Evolutionary conservation across 495 filamentous ascomycete species (phyloP), one percentile per base, ranked within the genome.

Genomic region (Penicillium coprophilum): DNA sequence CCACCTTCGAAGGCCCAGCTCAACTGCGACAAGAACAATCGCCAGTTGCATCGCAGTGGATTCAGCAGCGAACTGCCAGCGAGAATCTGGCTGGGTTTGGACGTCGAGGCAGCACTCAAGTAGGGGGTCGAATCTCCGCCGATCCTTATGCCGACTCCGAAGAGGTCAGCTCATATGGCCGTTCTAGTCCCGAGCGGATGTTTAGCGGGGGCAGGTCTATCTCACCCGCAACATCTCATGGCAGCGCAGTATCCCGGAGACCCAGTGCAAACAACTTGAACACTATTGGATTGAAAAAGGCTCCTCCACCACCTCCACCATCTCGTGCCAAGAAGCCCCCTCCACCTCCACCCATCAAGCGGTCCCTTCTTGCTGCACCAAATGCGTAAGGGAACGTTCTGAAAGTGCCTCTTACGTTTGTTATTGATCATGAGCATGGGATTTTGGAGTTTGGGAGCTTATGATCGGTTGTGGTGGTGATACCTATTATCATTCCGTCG

Each of bases 291-390:
- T 62, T 71, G 19, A 88, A 89, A 75, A 91, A 90, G 70, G 83
- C 81, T 9, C 87, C 90, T 34, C 90, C 90, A 7, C 90, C 90
- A 34, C 90, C 90, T 21, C 90, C 90, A 12, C 90, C 90, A n/a
- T 87, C 85, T 55, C 77, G 89, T 59, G 73, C 83, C 12, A 92
- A 89, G 82, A 95, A 89, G 38, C 76, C 87, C 9, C 88, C 89
- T 46, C 90, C 89, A 19, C 77, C 77, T 4, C 77, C 78, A 6
- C 77, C 79, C 3, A 74, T 75, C 72, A 82, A 82, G 62, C 64
- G 77, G 24, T 68, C 68, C 23, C 53, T 76, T 55, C 51, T 76
- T 11, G 70, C 75, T 48, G 69, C 67, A 13, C 59, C 55, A 1
- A 63, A 70, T 50, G 59, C 57, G 15, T 77, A 61, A 55, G 21